Percentiles rank a stretch among this genome's conserved stretches.
These are phyloP conservation scores for Mucor racemosus DNA, from an alignment of 371 early-diverging fungal species.

Conservation along the genomic window DNA sequence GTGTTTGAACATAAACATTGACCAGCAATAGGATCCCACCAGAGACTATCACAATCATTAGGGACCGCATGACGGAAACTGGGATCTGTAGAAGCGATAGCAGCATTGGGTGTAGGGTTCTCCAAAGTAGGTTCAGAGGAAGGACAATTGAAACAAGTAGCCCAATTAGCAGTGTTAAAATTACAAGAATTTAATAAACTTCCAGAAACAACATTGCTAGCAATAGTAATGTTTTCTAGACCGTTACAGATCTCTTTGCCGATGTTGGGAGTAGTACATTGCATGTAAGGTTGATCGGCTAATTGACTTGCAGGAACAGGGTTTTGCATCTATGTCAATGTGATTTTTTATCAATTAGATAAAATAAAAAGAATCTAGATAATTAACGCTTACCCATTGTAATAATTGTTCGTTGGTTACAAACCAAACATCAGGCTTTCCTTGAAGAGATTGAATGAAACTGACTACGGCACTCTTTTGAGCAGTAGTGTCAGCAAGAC, in stretches of 20 bases:
- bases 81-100: constrained; percentile 42
- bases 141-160: constrained; percentile 74
- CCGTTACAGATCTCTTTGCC: constrained; percentile 80
- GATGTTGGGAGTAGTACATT: constrained; percentile 62
- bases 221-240: constrained; percentile 54
- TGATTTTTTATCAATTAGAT: not conserved
- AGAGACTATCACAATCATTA: constrained; percentile 69
- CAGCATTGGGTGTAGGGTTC: constrained; percentile 58
- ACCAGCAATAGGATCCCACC: constrained; percentile 76
- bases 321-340: constrained; percentile 64
- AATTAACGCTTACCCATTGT: constrained; percentile 47
- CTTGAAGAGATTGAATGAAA: constrained; percentile 53
- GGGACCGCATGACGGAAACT: constrained; percentile 62
- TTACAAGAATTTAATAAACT: constrained; percentile 58
- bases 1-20: constrained; percentile 58
- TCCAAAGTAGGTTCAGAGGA: constrained; percentile 51
- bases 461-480: constrained; percentile 46
- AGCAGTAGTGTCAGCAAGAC: constrained; percentile 40
- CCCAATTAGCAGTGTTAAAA: constrained; percentile 58
- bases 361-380: not conserved
- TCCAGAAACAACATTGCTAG: constrained; percentile 52
- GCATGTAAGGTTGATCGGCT: constrained; percentile 61
- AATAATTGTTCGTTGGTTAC: constrained; percentile 70
- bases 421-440: constrained; percentile 69
- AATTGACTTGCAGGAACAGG: constrained; percentile 68